Evolutionary conservation across 2,329 filamentous ascomycete genomes (phyloP).

Genomic region (Ascochyta koolunga): DNA sequence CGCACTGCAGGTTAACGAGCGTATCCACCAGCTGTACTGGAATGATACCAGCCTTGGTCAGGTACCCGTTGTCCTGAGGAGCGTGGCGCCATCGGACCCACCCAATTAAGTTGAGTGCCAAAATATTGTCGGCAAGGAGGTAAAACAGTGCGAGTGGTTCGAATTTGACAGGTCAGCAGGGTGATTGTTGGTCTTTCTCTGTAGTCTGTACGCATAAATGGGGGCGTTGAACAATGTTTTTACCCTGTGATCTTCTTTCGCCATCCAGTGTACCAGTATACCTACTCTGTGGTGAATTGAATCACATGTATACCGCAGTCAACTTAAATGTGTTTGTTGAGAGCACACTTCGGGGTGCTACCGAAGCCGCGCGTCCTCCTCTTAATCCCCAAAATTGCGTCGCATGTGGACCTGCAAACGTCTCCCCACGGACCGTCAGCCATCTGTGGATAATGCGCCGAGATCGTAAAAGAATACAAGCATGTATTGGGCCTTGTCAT

Average conservation of each 20-base stretch:
- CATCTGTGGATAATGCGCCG: not conserved
- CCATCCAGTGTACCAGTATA: not conserved
- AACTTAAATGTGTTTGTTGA: too few species aligned
- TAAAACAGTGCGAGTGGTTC: not conserved
- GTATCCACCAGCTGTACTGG: slow-evolving; percentile 27
- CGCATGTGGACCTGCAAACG: not conserved
- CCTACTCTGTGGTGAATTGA: not conserved
- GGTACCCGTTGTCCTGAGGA: slow-evolving; percentile 25
- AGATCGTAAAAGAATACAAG: not conserved
- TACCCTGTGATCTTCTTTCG: not conserved
- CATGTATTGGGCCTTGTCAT: not conserved
- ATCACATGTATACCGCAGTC: not conserved
- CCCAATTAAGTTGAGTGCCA: not conserved
- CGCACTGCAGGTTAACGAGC: slow-evolving; percentile 16
- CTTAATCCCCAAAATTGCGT: not conserved
- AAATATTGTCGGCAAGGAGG: not conserved
- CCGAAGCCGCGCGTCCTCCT: slow-evolving; percentile 6
- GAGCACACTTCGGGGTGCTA: not conserved
- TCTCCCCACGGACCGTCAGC: not conserved
- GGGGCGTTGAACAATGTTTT: not conserved
- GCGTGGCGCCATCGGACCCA: slow-evolving; percentile 24
- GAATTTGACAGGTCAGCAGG: not conserved
- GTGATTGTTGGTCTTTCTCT: not conserved
- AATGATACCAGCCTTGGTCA: slow-evolving; percentile 30
- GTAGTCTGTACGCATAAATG: not conserved